These are phyloP conservation scores for Lactifluus echinatus DNA, from an alignment of 768 basidiomycete genomes.

Conservation along the genomic window DNA sequence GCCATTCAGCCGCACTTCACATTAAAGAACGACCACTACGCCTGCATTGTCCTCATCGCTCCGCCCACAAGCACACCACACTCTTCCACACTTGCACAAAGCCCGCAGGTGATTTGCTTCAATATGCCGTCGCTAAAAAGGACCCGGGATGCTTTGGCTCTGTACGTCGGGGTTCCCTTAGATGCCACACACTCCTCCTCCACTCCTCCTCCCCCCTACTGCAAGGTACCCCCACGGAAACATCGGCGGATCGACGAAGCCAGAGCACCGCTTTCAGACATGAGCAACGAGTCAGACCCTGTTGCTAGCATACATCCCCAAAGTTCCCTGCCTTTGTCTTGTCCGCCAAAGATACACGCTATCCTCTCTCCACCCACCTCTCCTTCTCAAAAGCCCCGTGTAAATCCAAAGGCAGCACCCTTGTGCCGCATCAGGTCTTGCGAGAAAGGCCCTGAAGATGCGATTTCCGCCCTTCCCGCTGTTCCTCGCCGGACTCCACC, in stretches of 20 bases:
- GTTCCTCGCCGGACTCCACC: conserved; percentile 9
- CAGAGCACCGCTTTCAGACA: conserved; percentile 14
- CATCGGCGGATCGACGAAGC: conserved; percentile 11
- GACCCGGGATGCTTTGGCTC: conserved; percentile 3
- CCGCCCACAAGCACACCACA: conserved; percentile 17
- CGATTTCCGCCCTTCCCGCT: conserved; percentile 5
- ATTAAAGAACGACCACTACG: conserved; percentile 15
- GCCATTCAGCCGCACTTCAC: conserved; percentile 12
- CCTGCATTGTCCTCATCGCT: conserved; percentile 15
- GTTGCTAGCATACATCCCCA: neutral
- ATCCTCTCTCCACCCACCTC: neutral
- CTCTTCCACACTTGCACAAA: conserved; percentile 13
- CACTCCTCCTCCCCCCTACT: conserved; percentile 8
- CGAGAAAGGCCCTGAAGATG: conserved; percentile 6
- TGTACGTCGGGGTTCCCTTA: conserved; percentile 4
- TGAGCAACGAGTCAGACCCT: conserved; percentile 13
- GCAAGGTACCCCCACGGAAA: conserved; percentile 12
- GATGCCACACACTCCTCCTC: conserved; percentile 9
- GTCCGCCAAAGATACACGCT: neutral
- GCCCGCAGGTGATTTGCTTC: neutral
- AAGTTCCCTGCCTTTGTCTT: conserved; percentile 1
- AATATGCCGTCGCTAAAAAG: conserved; percentile 17
- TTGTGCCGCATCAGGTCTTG: conserved; percentile 5
- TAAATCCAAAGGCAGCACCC: neutral
- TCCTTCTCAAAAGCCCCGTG: conserved; percentile 6